These are phyloP conservation scores for Alternaria hordeiaustralica DNA, from an alignment of 2,329 filamentous ascomycete genomes.

Conservation along the genomic window DNA sequence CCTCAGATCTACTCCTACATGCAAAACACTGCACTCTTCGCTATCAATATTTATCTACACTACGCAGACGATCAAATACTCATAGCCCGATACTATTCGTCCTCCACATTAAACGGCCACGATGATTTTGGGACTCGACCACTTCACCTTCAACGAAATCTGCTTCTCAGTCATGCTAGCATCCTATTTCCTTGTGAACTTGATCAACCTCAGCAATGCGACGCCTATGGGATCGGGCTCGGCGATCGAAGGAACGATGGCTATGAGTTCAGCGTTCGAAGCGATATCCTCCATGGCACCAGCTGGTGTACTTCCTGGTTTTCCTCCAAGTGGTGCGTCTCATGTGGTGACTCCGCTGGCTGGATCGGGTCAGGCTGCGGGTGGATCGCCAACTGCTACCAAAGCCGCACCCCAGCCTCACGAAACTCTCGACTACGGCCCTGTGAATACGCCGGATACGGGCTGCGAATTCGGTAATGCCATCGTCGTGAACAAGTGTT, in stretches of 20 bases:
- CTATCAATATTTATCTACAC: not conserved
- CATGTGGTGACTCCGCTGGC: not conserved
- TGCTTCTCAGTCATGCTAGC: no score
- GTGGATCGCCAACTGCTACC: not conserved
- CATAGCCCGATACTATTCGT: not conserved
- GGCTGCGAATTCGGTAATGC: not conserved
- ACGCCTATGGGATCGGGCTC: not conserved
- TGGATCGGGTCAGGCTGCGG: not conserved
- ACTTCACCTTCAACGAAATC: no score
- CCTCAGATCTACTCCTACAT: not conserved
- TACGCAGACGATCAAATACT: not conserved
- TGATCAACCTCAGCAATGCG: not conserved
- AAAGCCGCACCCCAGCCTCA: not conserved
- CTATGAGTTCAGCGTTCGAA: not conserved
- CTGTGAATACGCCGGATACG: not conserved
- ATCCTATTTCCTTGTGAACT: not conserved
- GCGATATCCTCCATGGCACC: not conserved
- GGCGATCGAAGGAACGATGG: not conserved
- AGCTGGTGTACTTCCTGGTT: not conserved
- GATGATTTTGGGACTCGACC: no score
- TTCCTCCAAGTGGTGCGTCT: not conserved
- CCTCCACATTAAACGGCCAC: not conserved
- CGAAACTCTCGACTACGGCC: not conserved
- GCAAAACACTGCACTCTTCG: not conserved
- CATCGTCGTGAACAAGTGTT: not conserved